Percentiles rank a stretch among this genome's conserved stretches.
These are phyloP conservation scores for Colletotrichum cuscutae DNA, from an alignment of 2,329 filamentous ascomycete species.

Conservation along the genomic window DNA sequence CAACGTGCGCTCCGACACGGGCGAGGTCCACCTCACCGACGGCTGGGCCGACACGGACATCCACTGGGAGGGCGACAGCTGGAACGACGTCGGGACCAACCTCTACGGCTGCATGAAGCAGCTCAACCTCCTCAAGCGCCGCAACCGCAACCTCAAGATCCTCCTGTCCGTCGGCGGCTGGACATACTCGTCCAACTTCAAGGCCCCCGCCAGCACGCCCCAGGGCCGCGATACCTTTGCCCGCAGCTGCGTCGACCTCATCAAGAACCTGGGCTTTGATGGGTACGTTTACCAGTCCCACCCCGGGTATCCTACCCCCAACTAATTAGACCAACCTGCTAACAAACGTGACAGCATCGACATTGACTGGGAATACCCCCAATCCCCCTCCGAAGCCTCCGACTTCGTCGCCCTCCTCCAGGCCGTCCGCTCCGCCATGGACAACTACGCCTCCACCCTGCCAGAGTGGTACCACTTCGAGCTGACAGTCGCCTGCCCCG, in stretches of 20 bases:
- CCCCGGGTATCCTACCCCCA: not conserved
- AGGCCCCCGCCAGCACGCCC: conserved; percentile 76
- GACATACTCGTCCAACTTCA: conserved; percentile 90
- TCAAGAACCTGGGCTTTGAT: conserved; percentile 85
- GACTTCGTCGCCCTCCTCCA: conserved; percentile 69
- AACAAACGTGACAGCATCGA: conserved; percentile 53
- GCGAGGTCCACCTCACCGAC: conserved; percentile 78
- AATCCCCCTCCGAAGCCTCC: conserved; percentile 62
- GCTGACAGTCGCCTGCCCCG: conserved; percentile 72
- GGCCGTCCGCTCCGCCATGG: conserved; percentile 66
- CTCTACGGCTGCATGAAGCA: conserved; percentile 92
- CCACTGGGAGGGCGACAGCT: conserved; percentile 74
- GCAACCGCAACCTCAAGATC: conserved; percentile 85
- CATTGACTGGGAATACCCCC: conserved; percentile 76
- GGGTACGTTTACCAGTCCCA: conserved; percentile 45
- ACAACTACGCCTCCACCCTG: conserved; percentile 62
- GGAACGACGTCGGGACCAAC: conserved; percentile 80
- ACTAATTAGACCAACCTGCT: not conserved
- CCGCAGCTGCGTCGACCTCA: conserved; percentile 74
- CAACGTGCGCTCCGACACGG: conserved; percentile 81
- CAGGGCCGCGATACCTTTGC: conserved; percentile 79
- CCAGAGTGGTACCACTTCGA: conserved; percentile 65
- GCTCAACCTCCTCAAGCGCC: conserved; percentile 83
- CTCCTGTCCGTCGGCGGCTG: conserved; percentile 91
- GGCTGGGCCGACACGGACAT: conserved; percentile 78